Percentiles rank a stretch among this genome's conserved stretches.
Evolutionary conservation across 2,329 filamentous ascomycete genomes (phyloP).

Genomic region (Arthroderma uncinatum): DNA sequence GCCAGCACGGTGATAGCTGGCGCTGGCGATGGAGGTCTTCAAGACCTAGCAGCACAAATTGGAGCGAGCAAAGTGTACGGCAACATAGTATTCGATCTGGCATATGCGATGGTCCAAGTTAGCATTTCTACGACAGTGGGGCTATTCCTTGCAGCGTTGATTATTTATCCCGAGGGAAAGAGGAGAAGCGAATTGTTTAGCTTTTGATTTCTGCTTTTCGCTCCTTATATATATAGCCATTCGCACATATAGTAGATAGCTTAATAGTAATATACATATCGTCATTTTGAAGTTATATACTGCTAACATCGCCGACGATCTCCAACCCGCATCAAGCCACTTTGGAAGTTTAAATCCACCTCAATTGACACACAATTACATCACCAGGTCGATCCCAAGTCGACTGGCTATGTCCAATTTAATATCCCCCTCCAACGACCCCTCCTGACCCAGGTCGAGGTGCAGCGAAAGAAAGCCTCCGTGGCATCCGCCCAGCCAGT

Average conservation of each 20-base stretch:
- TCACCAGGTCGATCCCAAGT: neutral
- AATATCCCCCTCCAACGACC: neutral
- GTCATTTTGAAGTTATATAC: neutral
- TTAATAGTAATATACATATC: neutral
- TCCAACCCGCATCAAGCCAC: too few relatives aligned
- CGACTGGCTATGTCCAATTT: neutral
- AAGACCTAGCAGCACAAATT: conserved; percentile 14
- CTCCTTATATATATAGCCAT: neutral
- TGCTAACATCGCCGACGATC: neutral
- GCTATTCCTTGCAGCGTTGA: conserved; percentile 36
- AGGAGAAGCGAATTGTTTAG: conserved; percentile 38
- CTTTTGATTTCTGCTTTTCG: conserved; percentile 14
- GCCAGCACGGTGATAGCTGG: conserved; percentile 11
- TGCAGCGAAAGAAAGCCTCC: neutral
- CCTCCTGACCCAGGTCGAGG: neutral
- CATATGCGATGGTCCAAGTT: conserved; percentile 39
- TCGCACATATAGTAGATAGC: neutral
- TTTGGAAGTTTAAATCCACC: too few relatives aligned
- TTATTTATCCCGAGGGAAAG: conserved; percentile 39
- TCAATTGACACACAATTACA: neutral
- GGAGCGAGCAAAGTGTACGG: conserved; percentile 26
- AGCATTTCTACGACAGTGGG: conserved; percentile 40
- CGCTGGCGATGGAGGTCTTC: neutral
- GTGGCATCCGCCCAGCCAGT: neutral
- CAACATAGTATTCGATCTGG: conserved; percentile 33